Base-by-base conservation (phyloP, 805 yeast species). In the Candida bentonensis region DNA sequence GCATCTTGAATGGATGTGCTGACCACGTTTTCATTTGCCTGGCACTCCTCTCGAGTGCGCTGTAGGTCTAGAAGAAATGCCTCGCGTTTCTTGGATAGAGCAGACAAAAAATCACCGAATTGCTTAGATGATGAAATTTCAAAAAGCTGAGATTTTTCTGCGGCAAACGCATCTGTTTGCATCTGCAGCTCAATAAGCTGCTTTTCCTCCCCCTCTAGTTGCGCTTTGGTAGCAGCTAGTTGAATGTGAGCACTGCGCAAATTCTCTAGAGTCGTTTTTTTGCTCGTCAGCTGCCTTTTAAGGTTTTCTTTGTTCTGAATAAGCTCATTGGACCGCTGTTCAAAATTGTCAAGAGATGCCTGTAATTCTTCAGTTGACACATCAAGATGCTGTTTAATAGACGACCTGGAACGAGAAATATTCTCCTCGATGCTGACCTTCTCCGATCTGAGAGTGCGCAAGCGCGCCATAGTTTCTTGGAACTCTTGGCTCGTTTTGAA, bases 401-500 rank as follows among this genome's bases (percentile, higher is more conserved):
- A 11, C 5, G 36, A 9, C 36, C n/a, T 30, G 11, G 17, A 30
- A 15, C 36, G 36, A 7, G 7, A 5, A 15, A 30, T 30, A 15
- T 30, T 30, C 17, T 30, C 36, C 7, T 9, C 17, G n/a, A 30
- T 30, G n/a, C 17, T 11, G 5, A 13, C 36, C 7, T 15, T 11
- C 36, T 30, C 36, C 20, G 36, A 13, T 5, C n/a, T 30, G 17
- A 30, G n/a, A 30, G 11, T 30, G n/a, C 36, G 36, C 13, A 30
- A 7, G 5, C 36, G 7, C 7, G 36, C 36, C 17, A 30, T 4
- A 30, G 36, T 30, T 17, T 15, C 26, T n/a, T 20, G 34, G 15
- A 22, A 13, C 25, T 5, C 23, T 7, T 85, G 95, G 55, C 85
- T 84, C 1, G 84, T 69, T 42, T 76, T 74, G 61, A 86, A 87